Conservation (phyloP, 208 protist species). For the Trypanosoma lewisi region DNA sequence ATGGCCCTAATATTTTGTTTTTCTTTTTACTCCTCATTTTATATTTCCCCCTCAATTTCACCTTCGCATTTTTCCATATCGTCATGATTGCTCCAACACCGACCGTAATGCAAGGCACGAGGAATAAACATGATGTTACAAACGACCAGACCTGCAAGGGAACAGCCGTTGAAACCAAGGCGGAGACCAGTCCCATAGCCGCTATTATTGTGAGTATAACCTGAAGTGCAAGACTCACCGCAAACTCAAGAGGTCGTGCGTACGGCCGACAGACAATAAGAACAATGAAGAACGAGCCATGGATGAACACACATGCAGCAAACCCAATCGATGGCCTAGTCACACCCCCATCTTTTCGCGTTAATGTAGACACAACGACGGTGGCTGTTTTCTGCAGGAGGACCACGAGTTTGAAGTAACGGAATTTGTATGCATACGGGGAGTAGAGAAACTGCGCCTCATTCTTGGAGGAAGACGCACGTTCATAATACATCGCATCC, state of each 20-base stretch:
- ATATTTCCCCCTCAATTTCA: neutral
- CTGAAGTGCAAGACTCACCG: constrained; percentile 24
- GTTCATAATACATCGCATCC: constrained; percentile 16
- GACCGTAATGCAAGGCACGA: constrained; percentile 14
- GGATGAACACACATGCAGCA: constrained; percentile 14
- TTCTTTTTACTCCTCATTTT: no score
- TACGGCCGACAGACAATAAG: constrained; percentile 21
- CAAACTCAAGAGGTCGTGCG: constrained; percentile 18
- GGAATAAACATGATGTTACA: constrained; percentile 18
- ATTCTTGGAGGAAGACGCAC: constrained; percentile 27
- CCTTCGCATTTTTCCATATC: neutral
- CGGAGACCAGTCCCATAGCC: constrained; percentile 15
- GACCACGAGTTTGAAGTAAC: constrained; percentile 30
- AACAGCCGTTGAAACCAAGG: neutral
- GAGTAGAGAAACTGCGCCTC: constrained; percentile 30
- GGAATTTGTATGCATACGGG: constrained; percentile 22
- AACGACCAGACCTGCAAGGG: constrained; percentile 15
- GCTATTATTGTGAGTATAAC: constrained; percentile 16
- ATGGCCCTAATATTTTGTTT: no score
- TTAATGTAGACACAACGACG: constrained; percentile 20
- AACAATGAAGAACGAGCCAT: constrained; percentile 3
- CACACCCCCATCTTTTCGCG: constrained; percentile 16
- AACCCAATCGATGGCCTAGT: constrained; percentile 20
- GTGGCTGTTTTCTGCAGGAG: constrained; percentile 28
- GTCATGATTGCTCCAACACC: constrained; percentile 2